phyloP scores from a whole-genome alignment of 805 yeast genomes.

The Saccharomyces eubayanus region DNA sequence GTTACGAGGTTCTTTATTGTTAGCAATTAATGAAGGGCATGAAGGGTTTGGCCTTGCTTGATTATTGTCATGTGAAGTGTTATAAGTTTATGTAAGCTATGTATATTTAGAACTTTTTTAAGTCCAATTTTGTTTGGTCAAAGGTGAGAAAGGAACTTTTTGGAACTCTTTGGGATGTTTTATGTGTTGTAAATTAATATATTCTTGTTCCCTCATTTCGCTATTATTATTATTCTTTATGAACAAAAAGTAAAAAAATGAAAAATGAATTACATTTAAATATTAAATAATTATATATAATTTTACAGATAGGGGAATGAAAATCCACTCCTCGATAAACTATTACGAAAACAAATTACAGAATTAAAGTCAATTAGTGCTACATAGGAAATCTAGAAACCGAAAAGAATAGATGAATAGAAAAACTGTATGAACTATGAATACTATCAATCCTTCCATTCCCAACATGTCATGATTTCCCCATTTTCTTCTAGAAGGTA shows the following conservation, averaged over 20 bases:
- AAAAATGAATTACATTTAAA: not conserved
- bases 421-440: not conserved
- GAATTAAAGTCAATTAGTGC: not conserved
- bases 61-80: not conserved
- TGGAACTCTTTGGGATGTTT: no score
- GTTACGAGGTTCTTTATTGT: constrained; percentile 65
- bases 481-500: constrained; percentile 66
- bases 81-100: not conserved
- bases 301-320: not conserved
- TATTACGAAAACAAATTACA: not conserved
- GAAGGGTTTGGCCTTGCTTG: constrained; percentile 76
- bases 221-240: no score
- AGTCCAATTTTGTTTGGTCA: not conserved
- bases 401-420: not conserved
- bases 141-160: not conserved
- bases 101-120: not conserved
- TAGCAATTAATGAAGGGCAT: constrained; percentile 89
- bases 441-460: constrained; percentile 45
- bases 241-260: not conserved
- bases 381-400: not conserved
- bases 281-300: not conserved
- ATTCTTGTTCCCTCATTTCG: no score
- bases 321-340: not conserved
- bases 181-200: no score
- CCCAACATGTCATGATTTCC: constrained; percentile 77